Percentiles rank a stretch among this genome's conserved stretches.
phyloP scores from a whole-genome alignment of 164 flowering plant species.

The Malania oleifera region DNA sequence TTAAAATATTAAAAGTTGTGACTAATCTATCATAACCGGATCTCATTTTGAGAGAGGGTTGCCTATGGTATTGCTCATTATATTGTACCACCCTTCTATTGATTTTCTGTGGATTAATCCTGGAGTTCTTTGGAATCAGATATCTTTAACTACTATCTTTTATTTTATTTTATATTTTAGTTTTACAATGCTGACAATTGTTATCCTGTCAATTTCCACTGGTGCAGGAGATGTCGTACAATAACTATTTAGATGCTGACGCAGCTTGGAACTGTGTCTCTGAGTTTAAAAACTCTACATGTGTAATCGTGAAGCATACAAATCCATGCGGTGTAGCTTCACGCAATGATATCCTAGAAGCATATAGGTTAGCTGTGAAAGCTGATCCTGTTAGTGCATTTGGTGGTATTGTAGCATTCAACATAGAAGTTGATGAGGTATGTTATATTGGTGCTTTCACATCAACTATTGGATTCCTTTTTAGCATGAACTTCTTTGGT shows the following conservation, averaged over 20 bases:
- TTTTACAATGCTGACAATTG: too few species aligned
- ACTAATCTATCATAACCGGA: too few species aligned
- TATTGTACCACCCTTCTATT: too few species aligned
- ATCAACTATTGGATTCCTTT: neutral
- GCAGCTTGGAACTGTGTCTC: conserved; percentile 98
- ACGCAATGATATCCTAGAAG: conserved; percentile 79
- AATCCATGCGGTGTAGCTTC: conserved; percentile 99
- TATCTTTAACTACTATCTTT: too few species aligned
- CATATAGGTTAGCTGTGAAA: conserved; percentile 87
- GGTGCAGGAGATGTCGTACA: conserved; percentile 97
- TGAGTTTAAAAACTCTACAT: conserved; percentile 84
- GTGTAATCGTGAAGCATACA: conserved; percentile 96
- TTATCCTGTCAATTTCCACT: too few species aligned
- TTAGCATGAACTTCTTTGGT: neutral
- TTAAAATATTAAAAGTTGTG: too few species aligned
- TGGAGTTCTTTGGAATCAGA: too few species aligned
- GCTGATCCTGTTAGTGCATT: conserved; percentile 99
- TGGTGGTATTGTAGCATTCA: conserved; percentile 99
- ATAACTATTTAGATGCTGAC: conserved; percentile 96
- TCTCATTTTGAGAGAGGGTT: too few species aligned
- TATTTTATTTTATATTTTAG: too few species aligned
- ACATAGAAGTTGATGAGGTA: conserved; percentile 95
- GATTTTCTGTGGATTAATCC: too few species aligned
- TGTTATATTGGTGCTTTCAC: conserved; percentile 2
- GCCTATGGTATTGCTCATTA: too few species aligned